Base-by-base conservation (phyloP, 2,329 filamentous ascomycete species). In the Beauveria pseudobassiana region DNA sequence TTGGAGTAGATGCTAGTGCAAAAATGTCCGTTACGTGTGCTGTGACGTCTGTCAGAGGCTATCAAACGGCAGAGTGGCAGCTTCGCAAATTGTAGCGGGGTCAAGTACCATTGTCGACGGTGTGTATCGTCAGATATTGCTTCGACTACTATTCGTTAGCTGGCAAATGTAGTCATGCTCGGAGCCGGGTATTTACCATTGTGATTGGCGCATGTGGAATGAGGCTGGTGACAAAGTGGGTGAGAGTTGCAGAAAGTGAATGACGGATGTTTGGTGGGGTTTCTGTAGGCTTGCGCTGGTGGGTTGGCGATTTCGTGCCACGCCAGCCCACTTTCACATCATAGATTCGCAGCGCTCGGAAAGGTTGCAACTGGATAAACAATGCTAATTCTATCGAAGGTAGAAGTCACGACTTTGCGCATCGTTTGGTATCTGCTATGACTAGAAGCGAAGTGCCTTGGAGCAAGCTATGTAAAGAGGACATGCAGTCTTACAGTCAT, bases 41-140 rank as follows among this genome's bases (percentile, higher is more conserved):
- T 95, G 70, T 49, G 52, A 53, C 14, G 38, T 60, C 30, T 63
- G 56, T 67, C 59, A 68, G 67, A 58, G 63, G 54, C 60, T 45
- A 59, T 62, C 56, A 59, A 59, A 63, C 52, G 34, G 24, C 18
- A 26, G 63, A 57, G 28, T 50, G 63, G 59, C 59, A 61, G 69
- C 61, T 68, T 73, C 26, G 65, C 72, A 16, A n/a, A 18, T 34
- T n/a, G 24, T 67, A 64, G 73, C 72, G 70, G 58, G 58, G 58
- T 54, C 38, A 34, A 46, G 73, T 74, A 91, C 91, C 92, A 79
- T 92, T 85, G 73, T 96, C 90, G 74, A 96, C 85, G 49, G 92
- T 93, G 75, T 96, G 91, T 67, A 89, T 89, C 70, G 93, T 96
- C 65, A 99, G 84, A 74, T 97, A 99, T 87, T 98, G 95, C 80